Conservation (phyloP, 2,329 filamentous ascomycete species). For the Clarireedia paspali region DNA sequence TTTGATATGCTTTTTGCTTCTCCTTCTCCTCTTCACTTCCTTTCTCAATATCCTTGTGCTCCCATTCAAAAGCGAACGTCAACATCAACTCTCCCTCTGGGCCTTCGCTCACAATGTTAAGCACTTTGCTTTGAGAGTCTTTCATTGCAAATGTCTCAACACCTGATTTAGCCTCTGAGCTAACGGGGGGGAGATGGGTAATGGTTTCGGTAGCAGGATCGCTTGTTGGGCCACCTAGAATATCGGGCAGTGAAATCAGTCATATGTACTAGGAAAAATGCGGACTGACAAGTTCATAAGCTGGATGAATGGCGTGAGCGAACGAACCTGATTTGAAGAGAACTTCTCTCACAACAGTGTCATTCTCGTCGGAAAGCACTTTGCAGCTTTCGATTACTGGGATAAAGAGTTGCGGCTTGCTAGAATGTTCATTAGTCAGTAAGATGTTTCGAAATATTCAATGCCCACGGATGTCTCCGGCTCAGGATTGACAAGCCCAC, state of each 20-base stretch:
- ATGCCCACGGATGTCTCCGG: neutral
- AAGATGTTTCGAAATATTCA: neutral
- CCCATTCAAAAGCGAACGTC: slow-evolving; percentile 36
- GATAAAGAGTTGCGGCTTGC: slow-evolving; percentile 10
- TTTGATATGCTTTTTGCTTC: slow-evolving; percentile 11
- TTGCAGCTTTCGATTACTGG: slow-evolving; percentile 10
- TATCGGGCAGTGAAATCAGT: neutral
- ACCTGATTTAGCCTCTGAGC: slow-evolving; percentile 4
- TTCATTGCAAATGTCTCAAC: slow-evolving; percentile 11
- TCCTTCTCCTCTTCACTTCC: slow-evolving; percentile 7
- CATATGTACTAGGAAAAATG: neutral
- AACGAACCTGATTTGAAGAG: slow-evolving; percentile 11
- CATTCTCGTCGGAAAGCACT: slow-evolving; percentile 11
- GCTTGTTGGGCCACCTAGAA: slow-evolving; percentile 3
- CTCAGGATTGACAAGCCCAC: neutral
- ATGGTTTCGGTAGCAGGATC: slow-evolving; percentile 3
- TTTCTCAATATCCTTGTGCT: slow-evolving; percentile 9
- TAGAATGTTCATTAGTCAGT: neutral
- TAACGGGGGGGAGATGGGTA: slow-evolving; percentile 9
- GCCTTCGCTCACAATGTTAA: slow-evolving; percentile 30
- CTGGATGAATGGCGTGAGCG: neutral
- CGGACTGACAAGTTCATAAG: neutral
- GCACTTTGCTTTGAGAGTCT: slow-evolving; percentile 19
- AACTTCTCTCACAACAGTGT: slow-evolving; percentile 10
- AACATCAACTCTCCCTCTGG: slow-evolving; percentile 30